A percentile compares a stretch with the other conserved stretches of the same genome.
Conservation (phyloP, 1,284 basidiomycete genomes). For the Irpex rosettiformis region DNA sequence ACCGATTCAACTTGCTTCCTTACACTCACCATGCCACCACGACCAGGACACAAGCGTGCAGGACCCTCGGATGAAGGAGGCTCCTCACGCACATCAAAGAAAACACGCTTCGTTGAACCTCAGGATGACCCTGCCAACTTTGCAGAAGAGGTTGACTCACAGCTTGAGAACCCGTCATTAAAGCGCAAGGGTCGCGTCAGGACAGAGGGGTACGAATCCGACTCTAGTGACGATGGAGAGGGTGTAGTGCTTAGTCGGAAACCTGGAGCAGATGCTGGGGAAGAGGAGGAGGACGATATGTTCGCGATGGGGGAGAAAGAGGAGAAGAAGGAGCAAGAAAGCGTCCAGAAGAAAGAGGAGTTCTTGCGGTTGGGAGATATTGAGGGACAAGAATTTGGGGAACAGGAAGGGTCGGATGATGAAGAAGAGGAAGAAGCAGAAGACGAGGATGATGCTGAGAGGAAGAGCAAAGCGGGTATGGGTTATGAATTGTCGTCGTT, state of each 20-base stretch:
- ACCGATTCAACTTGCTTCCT: too few species aligned
- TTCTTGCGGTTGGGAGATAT: conserved; percentile 90
- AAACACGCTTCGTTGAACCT: conserved; percentile 79
- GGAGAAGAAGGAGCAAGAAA: conserved; percentile 42
- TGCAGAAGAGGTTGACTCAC: conserved; percentile 69
- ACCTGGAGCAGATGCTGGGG: conserved; percentile 43
- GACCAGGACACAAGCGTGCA: conserved; percentile 56
- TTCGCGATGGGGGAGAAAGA: conserved; percentile 69
- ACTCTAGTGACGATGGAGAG: conserved; percentile 91
- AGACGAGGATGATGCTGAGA: conserved; percentile 76
- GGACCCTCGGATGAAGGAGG: conserved; percentile 36
- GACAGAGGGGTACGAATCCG: conserved; percentile 90
- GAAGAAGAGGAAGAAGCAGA: conserved; percentile 45
- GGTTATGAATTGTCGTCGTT: conserved; percentile 92
- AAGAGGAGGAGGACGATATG: conserved; percentile 85
- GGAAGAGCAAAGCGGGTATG: conserved; percentile 82
- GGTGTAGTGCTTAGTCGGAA: conserved; percentile 80
- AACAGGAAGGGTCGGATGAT: conserved; percentile 51
- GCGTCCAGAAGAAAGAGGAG: conserved; percentile 59
- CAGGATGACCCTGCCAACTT: conserved; percentile 70
- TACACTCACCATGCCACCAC: conserved; percentile 48
- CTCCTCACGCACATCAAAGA: conserved; percentile 47
- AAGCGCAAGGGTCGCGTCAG: conserved; percentile 68
- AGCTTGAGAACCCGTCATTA: conserved; percentile 60
- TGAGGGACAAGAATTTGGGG: conserved; percentile 89